Conservation (phyloP, 345 rosid genomes). For the Firmiana major region DNA sequence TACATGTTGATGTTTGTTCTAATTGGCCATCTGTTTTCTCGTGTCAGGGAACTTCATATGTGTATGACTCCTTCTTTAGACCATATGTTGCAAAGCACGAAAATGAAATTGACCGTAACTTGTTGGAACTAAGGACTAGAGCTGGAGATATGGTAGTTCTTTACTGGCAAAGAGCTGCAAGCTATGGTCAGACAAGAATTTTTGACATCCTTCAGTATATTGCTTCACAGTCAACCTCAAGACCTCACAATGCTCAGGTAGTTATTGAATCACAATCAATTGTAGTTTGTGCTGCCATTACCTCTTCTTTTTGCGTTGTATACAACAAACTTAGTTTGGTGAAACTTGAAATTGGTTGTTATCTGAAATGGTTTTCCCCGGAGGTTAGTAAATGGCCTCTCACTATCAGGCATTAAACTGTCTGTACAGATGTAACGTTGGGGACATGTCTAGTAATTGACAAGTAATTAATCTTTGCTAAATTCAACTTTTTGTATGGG, state of each 20-base stretch:
- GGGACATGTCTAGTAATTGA: background rate
- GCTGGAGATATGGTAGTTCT: conserved; percentile 44
- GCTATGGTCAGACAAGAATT: conserved; percentile 52
- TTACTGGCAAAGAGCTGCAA: conserved; percentile 56
- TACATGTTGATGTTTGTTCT: background rate
- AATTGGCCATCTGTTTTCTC: background rate
- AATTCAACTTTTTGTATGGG: background rate
- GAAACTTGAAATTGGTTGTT: background rate
- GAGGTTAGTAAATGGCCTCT: background rate
- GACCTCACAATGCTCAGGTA: conserved; percentile 44
- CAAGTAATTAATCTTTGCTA: background rate
- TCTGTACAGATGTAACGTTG: no score
- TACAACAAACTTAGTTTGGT: background rate
- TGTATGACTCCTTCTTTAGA: conserved; percentile 50
- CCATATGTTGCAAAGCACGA: conserved; percentile 57
- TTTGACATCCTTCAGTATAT: conserved; percentile 46
- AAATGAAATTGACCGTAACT: conserved; percentile 53
- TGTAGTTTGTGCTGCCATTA: background rate
- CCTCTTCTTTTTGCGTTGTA: background rate
- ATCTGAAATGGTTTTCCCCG: background rate
- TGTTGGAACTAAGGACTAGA: conserved; percentile 51
- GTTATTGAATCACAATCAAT: background rate
- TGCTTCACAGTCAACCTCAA: conserved; percentile 50
- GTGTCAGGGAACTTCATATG: conserved; percentile 54
- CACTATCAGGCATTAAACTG: background rate